These are phyloP conservation scores for Colletotrichum sp. DNA, from an alignment of 2,329 filamentous ascomycete species.

Conservation along the genomic window DNA sequence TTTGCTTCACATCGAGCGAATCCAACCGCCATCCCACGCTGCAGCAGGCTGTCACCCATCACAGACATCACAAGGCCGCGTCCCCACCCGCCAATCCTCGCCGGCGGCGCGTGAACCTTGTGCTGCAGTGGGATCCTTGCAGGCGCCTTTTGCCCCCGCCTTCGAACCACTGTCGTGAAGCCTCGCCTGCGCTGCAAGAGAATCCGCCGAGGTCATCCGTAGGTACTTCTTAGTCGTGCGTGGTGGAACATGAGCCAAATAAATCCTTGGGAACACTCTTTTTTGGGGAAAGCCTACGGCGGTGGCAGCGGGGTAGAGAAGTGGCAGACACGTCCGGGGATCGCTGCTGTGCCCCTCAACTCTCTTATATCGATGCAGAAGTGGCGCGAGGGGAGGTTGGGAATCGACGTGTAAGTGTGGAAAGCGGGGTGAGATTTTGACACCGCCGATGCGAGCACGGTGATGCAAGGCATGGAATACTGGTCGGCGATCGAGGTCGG, in stretches of 20 bases:
- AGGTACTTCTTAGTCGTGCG: no score
- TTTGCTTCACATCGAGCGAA: background rate
- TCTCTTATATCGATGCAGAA: background rate
- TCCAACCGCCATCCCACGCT: background rate
- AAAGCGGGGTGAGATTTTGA: background rate
- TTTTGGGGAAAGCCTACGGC: background rate
- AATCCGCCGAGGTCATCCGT: background rate
- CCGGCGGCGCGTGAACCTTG: background rate
- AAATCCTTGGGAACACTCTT: background rate
- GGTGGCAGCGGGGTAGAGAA: background rate
- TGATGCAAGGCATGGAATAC: background rate
- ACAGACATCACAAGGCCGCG: background rate
- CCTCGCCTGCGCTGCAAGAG: background rate
- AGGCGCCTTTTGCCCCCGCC: background rate
- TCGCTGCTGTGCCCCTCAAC: background rate
- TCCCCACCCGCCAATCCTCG: background rate
- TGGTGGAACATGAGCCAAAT: background rate
- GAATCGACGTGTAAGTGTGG: background rate
- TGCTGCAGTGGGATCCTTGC: background rate
- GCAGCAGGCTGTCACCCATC: background rate
- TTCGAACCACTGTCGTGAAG: background rate
- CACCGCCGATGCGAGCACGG: background rate
- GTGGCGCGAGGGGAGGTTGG: background rate
- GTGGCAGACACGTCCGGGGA: background rate
- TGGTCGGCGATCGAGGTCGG: background rate